These are phyloP conservation scores for Tylopilus orsonianus DNA, from an alignment of 1,284 basidiomycete genomes.

Conservation along the genomic window DNA sequence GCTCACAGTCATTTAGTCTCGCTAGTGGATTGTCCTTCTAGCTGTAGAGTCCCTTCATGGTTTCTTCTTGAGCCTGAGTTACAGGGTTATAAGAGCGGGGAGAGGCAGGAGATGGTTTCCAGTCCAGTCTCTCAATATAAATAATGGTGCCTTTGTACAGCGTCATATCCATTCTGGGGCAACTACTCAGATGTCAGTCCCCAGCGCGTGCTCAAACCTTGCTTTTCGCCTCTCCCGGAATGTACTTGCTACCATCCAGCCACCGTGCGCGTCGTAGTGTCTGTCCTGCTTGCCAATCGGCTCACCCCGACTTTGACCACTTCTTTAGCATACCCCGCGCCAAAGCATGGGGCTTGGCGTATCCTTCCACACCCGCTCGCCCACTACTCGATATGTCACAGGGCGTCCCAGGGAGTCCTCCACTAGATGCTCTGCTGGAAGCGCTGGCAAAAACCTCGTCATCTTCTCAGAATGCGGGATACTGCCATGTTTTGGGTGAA, in stretches of 20 bases:
- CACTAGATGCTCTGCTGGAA: slow-evolving; percentile 52
- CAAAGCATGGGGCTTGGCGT: slow-evolving; percentile 61
- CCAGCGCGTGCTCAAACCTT: slow-evolving; percentile 9
- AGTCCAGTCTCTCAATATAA: no score
- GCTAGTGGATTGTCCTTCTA: no score
- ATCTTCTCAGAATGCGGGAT: slow-evolving; percentile 54
- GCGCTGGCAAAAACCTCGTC: slow-evolving; percentile 49
- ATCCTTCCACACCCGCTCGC: slow-evolving; percentile 41
- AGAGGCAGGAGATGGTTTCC: no score
- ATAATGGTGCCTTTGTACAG: no score
- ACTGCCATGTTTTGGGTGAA: slow-evolving; percentile 71
- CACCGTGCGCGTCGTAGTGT: slow-evolving; percentile 34
- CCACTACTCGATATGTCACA: slow-evolving; percentile 78
- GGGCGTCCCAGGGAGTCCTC: slow-evolving; percentile 70
- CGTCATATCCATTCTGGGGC: no score
- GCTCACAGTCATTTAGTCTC: no score
- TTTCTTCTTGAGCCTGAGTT: no score
- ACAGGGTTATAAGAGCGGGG: no score
- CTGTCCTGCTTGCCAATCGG: neutral
- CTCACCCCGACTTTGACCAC: neutral
- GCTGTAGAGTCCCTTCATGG: no score
- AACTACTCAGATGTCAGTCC: no score
- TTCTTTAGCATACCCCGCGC: slow-evolving; percentile 65
- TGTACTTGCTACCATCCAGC: slow-evolving; percentile 41
- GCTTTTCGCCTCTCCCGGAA: slow-evolving; percentile 41